These are phyloP conservation scores for Brassica carinata DNA, from an alignment of 345 rosid species.

Conservation along the genomic window DNA sequence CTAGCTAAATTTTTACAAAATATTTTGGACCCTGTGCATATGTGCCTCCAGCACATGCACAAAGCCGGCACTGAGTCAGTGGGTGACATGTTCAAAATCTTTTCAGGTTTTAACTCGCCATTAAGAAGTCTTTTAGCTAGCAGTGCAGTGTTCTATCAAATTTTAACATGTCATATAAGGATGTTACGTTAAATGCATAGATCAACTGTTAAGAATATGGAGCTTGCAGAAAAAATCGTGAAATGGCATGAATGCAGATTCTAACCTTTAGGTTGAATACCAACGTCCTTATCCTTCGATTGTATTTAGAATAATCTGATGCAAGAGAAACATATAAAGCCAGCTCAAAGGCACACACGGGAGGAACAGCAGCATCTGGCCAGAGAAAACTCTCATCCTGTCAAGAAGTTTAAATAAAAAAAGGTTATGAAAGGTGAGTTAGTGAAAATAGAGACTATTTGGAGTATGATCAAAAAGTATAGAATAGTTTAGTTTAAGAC, in stretches of 20 bases:
- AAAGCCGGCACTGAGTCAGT: too few relatives aligned
- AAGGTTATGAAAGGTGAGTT: slow-evolving; percentile 2
- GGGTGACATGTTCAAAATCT: slow-evolving; percentile 88
- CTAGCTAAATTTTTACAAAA: too few relatives aligned
- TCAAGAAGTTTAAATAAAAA: slow-evolving; percentile 17
- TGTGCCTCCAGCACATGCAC: too few relatives aligned
- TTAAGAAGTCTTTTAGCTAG: slow-evolving; percentile 78
- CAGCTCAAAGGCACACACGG: slow-evolving; percentile 78
- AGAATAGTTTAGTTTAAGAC: slow-evolving; percentile 30
- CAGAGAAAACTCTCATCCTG: slow-evolving; percentile 41
- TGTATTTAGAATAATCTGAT: slow-evolving; percentile 81
- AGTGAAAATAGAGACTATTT: slow-evolving; percentile 10
- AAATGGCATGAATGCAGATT: slow-evolving; percentile 17
- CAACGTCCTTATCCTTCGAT: slow-evolving; percentile 83
- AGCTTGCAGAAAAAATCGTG: slow-evolving; percentile 3
- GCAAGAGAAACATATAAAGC: slow-evolving; percentile 72
- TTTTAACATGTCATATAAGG: slow-evolving; percentile 4
- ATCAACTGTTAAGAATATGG: background rate
- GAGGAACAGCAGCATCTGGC: slow-evolving; percentile 40
- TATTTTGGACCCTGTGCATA: too few relatives aligned
- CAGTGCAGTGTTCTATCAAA: slow-evolving; percentile 50
- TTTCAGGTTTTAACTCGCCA: slow-evolving; percentile 79
- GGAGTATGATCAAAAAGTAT: background rate
- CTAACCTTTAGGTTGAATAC: slow-evolving; percentile 86
- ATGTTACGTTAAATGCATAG: slow-evolving; percentile 15